A percentile compares a stretch with the other conserved stretches of the same genome.
These are phyloP conservation scores for Rhizopogon rudus DNA, from an alignment of 768 basidiomycete species.

Conservation along the genomic window DNA sequence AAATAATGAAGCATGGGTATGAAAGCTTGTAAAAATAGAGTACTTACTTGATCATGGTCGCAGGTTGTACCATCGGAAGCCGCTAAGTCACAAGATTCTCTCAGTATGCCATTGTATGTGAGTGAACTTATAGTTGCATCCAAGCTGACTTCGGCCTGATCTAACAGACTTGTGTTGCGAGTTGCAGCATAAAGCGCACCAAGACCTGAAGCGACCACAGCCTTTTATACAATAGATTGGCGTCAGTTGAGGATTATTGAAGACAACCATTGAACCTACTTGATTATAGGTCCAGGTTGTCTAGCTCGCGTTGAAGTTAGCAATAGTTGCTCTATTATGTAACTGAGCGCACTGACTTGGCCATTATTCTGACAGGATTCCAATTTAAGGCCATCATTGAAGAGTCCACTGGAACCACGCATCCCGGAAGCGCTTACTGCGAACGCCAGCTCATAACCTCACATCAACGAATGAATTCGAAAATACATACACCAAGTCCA, in stretches of 20 bases:
- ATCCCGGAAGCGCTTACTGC: conserved; percentile 25
- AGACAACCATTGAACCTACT: conserved; percentile 21
- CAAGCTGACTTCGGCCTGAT: conserved; percentile 47
- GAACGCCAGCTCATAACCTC: not conserved
- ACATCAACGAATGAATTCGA: not conserved
- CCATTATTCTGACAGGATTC: conserved; percentile 25
- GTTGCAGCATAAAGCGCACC: conserved; percentile 40
- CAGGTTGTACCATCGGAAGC: conserved; percentile 34
- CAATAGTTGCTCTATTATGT: not conserved
- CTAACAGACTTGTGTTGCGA: conserved; percentile 33
- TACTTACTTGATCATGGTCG: conserved; percentile 38
- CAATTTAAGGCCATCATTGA: conserved; percentile 23
- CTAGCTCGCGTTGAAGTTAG: conserved; percentile 16
- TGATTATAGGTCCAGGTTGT: conserved; percentile 62
- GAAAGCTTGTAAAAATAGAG: not conserved
- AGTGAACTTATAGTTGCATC: conserved; percentile 42
- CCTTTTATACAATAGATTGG: conserved; percentile 22
- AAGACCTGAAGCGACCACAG: conserved; percentile 51
- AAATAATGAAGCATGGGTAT: not conserved
- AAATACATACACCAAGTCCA: conserved; percentile 24
- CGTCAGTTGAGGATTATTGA: not conserved
- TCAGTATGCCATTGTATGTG: conserved; percentile 37
- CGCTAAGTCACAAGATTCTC: conserved; percentile 49
- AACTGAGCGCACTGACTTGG: conserved; percentile 7
- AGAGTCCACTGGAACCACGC: conserved; percentile 22